Percentiles rank a stretch among this genome's conserved stretches.
These are phyloP conservation scores for Fusarium sp. DNA, from an alignment of 2,329 filamentous ascomycete species.

Conservation along the genomic window DNA sequence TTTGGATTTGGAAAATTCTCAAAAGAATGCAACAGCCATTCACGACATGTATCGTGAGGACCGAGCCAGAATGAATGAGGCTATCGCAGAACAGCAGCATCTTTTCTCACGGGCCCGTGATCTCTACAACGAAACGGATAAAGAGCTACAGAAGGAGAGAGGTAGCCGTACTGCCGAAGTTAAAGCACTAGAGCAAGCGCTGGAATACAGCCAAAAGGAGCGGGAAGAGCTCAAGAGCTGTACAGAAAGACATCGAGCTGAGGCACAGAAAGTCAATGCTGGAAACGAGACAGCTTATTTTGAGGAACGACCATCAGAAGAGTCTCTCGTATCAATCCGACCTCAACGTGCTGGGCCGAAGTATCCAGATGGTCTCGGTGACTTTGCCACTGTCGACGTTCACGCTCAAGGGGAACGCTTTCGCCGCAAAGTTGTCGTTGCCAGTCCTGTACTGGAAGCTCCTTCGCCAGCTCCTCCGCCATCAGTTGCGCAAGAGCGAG, in stretches of 20 bases:
- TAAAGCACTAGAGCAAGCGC: constrained; percentile 40
- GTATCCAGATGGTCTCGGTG: background rate
- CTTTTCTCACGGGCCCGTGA: constrained; percentile 50
- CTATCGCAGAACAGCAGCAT: constrained; percentile 57
- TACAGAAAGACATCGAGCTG: constrained; percentile 42
- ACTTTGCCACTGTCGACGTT: background rate
- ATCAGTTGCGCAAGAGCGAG: constrained; percentile 51
- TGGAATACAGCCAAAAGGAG: constrained; percentile 45
- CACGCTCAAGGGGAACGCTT: constrained; percentile 13
- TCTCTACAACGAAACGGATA: constrained; percentile 48
- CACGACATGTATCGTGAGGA: constrained; percentile 50
- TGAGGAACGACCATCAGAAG: background rate
- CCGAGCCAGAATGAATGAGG: constrained; percentile 55
- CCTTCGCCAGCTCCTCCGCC: constrained; percentile 41
- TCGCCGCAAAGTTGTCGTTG: constrained; percentile 47
- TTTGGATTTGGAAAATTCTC: constrained; percentile 39
- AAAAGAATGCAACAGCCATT: constrained; percentile 29
- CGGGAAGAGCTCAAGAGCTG: constrained; percentile 47
- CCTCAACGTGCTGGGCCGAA: background rate
- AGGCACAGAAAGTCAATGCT: constrained; percentile 12
- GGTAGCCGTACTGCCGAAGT: constrained; percentile 35
- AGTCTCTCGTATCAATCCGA: background rate
- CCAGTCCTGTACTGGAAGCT: constrained; percentile 42
- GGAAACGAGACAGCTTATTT: constrained; percentile 1
- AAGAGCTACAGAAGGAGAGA: constrained; percentile 49